Conservation (phyloP, 345 rosid genomes). For the Schrenkiella parvula region DNA sequence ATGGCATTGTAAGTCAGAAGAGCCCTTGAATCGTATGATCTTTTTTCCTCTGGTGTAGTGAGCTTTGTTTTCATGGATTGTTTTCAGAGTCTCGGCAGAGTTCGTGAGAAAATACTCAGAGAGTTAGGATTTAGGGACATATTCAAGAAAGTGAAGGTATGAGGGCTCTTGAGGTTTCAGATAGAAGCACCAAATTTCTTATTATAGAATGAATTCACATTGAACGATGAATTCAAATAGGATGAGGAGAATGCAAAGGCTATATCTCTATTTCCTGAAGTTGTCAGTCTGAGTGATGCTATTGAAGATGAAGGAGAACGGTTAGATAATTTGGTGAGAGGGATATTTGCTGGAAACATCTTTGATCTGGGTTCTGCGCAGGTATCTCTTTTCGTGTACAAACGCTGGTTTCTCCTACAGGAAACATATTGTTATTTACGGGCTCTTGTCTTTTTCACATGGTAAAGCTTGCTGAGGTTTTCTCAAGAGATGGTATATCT, state of each 20-base stretch:
- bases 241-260: conserved; percentile 99
- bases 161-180: neutral
- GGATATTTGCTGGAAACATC: conserved; percentile 94
- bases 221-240: conserved; percentile 34
- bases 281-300: conserved; percentile 66
- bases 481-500: conserved; percentile 91
- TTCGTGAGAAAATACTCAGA: conserved; percentile 81
- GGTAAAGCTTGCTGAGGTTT: conserved; percentile 94
- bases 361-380: conserved; percentile 97
- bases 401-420: neutral
- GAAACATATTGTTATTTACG: neutral
- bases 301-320: conserved; percentile 67
- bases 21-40: too few relatives aligned
- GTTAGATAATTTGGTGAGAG: conserved; percentile 75
- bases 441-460: conserved; percentile 12
- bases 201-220: neutral
- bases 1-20: conserved; percentile 77
- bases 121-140: conserved; percentile 93
- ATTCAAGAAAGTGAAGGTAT: conserved; percentile 94
- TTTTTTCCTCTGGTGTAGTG: neutral
- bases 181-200: neutral
- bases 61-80: conserved; percentile 9
- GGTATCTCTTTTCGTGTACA: conserved; percentile 37
- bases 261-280: conserved; percentile 69
- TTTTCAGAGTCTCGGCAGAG: conserved; percentile 75